Base-by-base conservation (phyloP, 2,329 filamentous ascomycete species). In the Ophiostoma pallidulum region DNA sequence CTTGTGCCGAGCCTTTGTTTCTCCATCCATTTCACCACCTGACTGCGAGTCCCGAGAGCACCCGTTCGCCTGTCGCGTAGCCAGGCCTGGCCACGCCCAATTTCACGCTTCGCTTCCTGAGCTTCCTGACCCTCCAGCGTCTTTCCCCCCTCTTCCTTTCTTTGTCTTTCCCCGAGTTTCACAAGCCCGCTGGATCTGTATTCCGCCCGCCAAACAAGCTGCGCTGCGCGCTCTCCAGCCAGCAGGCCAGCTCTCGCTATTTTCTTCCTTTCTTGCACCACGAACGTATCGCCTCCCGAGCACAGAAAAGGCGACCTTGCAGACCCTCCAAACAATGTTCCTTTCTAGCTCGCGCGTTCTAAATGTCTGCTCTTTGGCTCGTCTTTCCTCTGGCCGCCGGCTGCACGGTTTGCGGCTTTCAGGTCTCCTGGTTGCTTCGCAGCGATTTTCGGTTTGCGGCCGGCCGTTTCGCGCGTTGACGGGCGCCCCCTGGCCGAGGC, bases 281-380 rank as follows among this genome's bases (percentile, higher is more conserved):
- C 24, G 37, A 45, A 18, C 35, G 14, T 41, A 47, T n/a, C n/a
- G n/a, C 45, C 39, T 47, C 8, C 13, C 5, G 29, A 35, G 29
- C 45, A 16, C 26, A 9, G 9, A 7, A 7, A 31, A 29, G 26
- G 45, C 36, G 43, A 41, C 45, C 26, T 47, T 18, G 12, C 14
- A 35, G n/a, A 4, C 14, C 8, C 13, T 6, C 2, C 19, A 28
- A 13, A 9, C 3, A 7, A 28, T 29, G 45, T 47, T n/a, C 8
- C 45, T 36, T 28, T 9, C 31, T 47, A 41, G 28, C 38, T 9
- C 4, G 8, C 3, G 28, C 12, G 8, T 3, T 35, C 7, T 22
- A 4, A 2, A 41, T 41, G 4, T 19, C 35, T n/a, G 28, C 22
- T 4, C 19, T n/a, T 41, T 18, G 8, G 5, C 29, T 5, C 3